These are phyloP conservation scores for Eimeria acervulina DNA, from an alignment of 169 alveolate species.

Conservation along the genomic window DNA sequence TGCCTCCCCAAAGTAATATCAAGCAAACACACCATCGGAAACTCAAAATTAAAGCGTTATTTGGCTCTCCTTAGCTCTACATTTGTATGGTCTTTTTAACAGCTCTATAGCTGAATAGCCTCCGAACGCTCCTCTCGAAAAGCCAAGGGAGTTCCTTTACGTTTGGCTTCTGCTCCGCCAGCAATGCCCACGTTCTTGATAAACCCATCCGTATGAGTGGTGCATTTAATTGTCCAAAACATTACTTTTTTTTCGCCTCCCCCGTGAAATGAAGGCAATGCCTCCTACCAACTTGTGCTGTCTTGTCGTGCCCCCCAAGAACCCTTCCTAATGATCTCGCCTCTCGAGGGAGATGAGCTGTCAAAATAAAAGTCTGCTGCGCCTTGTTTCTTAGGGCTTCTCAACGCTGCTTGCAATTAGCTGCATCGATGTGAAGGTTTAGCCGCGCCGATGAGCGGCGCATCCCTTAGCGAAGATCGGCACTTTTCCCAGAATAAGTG, in stretches of 20 bases:
- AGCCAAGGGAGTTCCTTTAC: not conserved
- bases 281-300: not conserved
- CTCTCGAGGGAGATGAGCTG: not conserved
- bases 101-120: too few species aligned
- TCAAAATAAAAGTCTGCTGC: not conserved
- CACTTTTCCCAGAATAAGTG: not conserved
- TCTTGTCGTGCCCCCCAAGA: not conserved
- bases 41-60: not conserved
- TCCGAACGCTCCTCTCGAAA: not conserved
- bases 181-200: not conserved
- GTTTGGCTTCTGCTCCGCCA: not conserved
- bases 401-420: not conserved
- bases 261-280: not conserved
- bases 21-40: not conserved
- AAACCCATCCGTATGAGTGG: not conserved
- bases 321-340: not conserved
- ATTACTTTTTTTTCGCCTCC: too few species aligned
- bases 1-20: not conserved
- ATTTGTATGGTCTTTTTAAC: too few species aligned
- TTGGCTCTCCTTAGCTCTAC: not conserved
- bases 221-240: too few species aligned
- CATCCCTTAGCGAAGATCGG: not conserved
- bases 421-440: conserved; percentile 1
- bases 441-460: not conserved
- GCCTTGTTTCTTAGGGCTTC: not conserved